Evolutionary conservation across 1,284 basidiomycete genomes (phyloP), one percentile per base, ranked within the genome.

Genomic region (Macrocystidia cucumis): DNA sequence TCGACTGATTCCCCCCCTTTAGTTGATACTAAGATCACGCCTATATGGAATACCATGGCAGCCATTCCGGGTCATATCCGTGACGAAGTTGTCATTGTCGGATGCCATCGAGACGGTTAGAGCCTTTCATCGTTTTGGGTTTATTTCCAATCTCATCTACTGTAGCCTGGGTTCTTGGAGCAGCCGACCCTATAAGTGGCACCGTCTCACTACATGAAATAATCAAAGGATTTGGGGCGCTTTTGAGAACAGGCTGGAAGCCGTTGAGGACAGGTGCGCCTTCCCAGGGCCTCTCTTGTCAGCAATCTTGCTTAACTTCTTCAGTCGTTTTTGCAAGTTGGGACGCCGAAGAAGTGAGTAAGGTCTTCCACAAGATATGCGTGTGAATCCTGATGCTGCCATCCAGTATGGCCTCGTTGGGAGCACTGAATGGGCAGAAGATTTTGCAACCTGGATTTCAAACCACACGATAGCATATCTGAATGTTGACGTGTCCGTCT

Each of bases 1-100:
- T 16, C 7, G n/a, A 27, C 7, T 27, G n/a, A 27, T 34, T 11
- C 45, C 13, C 9, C 16, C 30, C 22, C 24, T 13, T 42, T 43
- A 70, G 83, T 92, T 32, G 73, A 90, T 43, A 75, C 69, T 11
- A 76, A 78, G 47, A 72, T 91, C 16, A 89, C 69, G 12, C 83
- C 82, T 2, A 82, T 87, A 35, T 83, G 83, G 84, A 92, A 97
- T 61, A 74, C 81, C 0, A 90, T 95, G 78, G 89, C 80, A 2
- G 72, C 84, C 24, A 89, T 98, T 42, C 93, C 91, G 4, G 93
- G 95, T 1, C 77, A 84, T 45, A 78, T 96, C 50, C 73, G 73
- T 44, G 80, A 92, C 49, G 90, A 96, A 52, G 80, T 93, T 1
- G 75, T 95, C 16, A 52, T 96, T 17, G 55, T 96, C 39, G 93